These are phyloP conservation scores for Colletotrichum navitas DNA, from an alignment of 2,329 filamentous ascomycete species.

Conservation along the genomic window DNA sequence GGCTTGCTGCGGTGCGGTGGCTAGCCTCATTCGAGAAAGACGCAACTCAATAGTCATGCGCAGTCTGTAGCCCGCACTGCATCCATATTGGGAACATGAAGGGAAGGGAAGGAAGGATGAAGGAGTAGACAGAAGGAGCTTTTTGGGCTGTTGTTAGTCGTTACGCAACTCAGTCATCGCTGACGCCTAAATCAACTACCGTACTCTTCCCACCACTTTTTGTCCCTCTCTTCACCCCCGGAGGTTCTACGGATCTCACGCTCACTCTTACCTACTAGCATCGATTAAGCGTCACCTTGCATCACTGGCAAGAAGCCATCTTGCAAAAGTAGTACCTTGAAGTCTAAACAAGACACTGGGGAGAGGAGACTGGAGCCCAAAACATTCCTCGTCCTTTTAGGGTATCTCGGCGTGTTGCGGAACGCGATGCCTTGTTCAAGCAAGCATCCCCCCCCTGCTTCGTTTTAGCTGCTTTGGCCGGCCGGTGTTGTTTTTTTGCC, in stretches of 20 bases:
- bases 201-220: not conserved
- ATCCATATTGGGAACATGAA: not conserved
- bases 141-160: conserved; percentile 31
- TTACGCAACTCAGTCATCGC: conserved; percentile 6
- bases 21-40: conserved; percentile 3
- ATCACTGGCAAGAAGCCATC: conserved; percentile 16
- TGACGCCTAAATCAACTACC: not conserved
- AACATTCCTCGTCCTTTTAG: not conserved
- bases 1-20: conserved; percentile 15
- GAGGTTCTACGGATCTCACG: not conserved
- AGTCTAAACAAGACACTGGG: not conserved
- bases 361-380: not conserved
- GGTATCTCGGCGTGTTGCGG: conserved; percentile 20
- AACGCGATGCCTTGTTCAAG: conserved; percentile 20
- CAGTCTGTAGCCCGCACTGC: conserved; percentile 1
- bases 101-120: conserved; percentile 1
- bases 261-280: conserved; percentile 1
- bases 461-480: conserved; percentile 13
- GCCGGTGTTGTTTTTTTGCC: not conserved
- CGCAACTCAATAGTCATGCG: conserved; percentile 3
- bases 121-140: conserved; percentile 16
- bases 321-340: conserved; percentile 31
- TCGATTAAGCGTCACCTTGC: conserved; percentile 23
- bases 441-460: conserved; percentile 11
- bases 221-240: not conserved